A percentile compares a stretch with the other conserved stretches of the same genome.
These are phyloP conservation scores for Aspergillus affinis DNA, from an alignment of 495 filamentous ascomycete genomes.

Conservation along the genomic window DNA sequence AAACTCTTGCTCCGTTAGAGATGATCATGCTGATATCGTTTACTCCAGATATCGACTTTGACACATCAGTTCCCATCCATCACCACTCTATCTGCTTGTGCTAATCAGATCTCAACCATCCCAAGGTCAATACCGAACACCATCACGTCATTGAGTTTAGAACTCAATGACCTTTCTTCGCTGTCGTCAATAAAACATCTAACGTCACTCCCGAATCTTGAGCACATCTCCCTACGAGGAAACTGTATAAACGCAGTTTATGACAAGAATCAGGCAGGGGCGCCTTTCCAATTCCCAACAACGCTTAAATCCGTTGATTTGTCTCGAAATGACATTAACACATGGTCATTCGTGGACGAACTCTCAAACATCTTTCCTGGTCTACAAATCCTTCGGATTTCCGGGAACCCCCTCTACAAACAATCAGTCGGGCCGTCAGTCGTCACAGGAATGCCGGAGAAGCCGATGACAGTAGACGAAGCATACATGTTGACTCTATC, in stretches of 20 bases:
- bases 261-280: constrained; percentile 4
- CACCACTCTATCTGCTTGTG: constrained; percentile 54
- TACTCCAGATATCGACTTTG: constrained; percentile 37
- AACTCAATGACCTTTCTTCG: constrained; percentile 69
- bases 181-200: constrained; percentile 60
- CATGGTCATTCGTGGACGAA: constrained; percentile 68
- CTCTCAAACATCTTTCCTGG: constrained; percentile 66
- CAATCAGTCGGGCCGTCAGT: constrained; percentile 45
- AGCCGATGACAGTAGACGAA: constrained; percentile 61
- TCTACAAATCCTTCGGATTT: constrained; percentile 65
- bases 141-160: constrained; percentile 65
- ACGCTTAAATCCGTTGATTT: constrained; percentile 67
- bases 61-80: constrained; percentile 58
- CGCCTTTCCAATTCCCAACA: constrained; percentile 38
- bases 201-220: constrained; percentile 56
- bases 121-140: constrained; percentile 38
- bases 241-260: constrained; percentile 42
- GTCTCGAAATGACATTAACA: constrained; percentile 72
- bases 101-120: constrained; percentile 48
- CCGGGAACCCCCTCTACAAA: constrained; percentile 80
- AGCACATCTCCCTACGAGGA: constrained; percentile 44
- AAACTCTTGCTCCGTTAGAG: constrained; percentile 9
- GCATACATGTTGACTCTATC: constrained; percentile 84
- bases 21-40: background rate
- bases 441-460: constrained; percentile 37